Evolutionary conservation across 1,139 yeast genomes (phyloP), one percentile per base, ranked within the genome.

Genomic region (Debaryomyces sp.): DNA sequence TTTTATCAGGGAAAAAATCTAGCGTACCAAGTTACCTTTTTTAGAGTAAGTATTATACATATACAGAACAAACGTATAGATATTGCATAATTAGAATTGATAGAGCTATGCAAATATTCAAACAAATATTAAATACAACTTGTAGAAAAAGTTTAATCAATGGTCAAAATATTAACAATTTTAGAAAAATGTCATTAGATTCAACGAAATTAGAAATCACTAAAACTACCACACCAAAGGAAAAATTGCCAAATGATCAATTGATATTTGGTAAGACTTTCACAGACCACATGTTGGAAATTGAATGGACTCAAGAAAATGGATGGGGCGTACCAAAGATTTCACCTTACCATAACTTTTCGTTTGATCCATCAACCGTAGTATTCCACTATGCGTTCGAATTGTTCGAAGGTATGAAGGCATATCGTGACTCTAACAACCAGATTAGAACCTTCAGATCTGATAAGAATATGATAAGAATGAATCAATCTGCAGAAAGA

Each of bases 331-430:
- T 80, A 24, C 98, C 99, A 39, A 81, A 81, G 62, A 92, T 94
- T 66, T 81, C 81, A 59, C 97, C 98, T 29, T 91, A 89, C 70
- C 94, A 85, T 49, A 81, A 82, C 44, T 72, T 94, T 50, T 60
- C 75, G 17, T 70, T 94, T 49, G 97, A 91, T 61, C 99, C 99
- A 33, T 85, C 97, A 12, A 72, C 95, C 10, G 81, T 85, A 63
- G 98, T 92, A 32, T 84, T 94, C 71, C 99, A 94, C 73, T 94
- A 94, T 62, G 94, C 96, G 1, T 94, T 94, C 64, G 97, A 91
- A 69, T 81, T 94, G 57, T 94, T 94, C 61, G 99, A 94, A 76
- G 99, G 99, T 56, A 79, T 94, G 78, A 94, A 94, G 77, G 98
- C 98, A 6, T 94, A 91, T 79, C 80, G 83, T 59, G 92, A 87